Percentiles rank a stretch among this genome's conserved stretches.
Conservation (phyloP, 352 stramenopile genomes). For the Phytophthora capsici region DNA sequence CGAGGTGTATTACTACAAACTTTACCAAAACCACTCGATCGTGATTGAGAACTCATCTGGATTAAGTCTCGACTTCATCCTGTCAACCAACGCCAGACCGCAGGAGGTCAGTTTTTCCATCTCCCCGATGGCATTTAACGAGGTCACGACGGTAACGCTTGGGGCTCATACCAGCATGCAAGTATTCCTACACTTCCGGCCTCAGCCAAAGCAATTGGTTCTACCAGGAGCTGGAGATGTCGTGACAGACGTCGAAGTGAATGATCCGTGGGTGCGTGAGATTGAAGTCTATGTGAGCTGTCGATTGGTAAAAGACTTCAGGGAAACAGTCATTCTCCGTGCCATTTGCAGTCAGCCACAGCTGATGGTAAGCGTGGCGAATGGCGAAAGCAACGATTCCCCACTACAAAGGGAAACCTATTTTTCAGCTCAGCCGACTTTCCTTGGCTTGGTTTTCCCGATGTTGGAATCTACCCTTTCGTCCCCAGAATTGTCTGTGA, state of each 20-base stretch:
- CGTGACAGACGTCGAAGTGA: conserved; percentile 22
- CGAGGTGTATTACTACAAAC: conserved; percentile 89
- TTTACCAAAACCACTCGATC: conserved; percentile 91
- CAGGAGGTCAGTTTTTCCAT: conserved; percentile 87
- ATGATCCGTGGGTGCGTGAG: conserved; percentile 78
- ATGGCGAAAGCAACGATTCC: conserved; percentile 48
- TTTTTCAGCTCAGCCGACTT: conserved; percentile 69
- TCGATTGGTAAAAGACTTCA: conserved; percentile 88
- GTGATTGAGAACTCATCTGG: conserved; percentile 88
- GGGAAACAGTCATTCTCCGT: conserved; percentile 81
- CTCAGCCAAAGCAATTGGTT: conserved; percentile 49
- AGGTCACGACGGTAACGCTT: conserved; percentile 81
- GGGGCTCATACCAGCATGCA: conserved; percentile 73
- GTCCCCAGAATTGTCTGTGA: conserved; percentile 37
- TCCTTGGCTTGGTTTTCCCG: conserved; percentile 81
- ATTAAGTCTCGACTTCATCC: conserved; percentile 87
- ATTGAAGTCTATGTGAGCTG: conserved; percentile 91
- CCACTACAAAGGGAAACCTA: conserved; percentile 34
- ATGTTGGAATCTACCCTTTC: conserved; percentile 75
- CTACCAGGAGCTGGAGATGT: conserved; percentile 15
- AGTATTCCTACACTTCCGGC: conserved; percentile 89
- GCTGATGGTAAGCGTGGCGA: conserved; percentile 71
- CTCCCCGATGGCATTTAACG: conserved; percentile 83
- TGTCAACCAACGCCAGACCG: conserved; percentile 81
- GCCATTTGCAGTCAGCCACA: conserved; percentile 84